phyloP scores from a whole-genome alignment of 2,329 filamentous ascomycete species.

The Alternaria hordeiaustralica region DNA sequence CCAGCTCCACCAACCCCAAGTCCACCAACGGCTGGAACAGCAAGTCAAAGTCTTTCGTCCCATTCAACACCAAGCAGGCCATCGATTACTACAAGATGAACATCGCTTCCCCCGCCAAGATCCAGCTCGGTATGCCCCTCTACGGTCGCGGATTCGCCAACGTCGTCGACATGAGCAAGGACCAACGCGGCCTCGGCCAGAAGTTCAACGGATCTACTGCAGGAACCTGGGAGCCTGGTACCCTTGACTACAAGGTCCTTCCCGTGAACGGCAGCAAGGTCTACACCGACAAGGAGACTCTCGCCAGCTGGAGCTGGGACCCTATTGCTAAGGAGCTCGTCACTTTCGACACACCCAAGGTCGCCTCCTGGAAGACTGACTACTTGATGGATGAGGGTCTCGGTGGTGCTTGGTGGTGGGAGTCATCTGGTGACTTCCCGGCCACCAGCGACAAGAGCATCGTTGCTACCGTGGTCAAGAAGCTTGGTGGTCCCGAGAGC shows the following conservation, averaged over 20 bases:
- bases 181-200: constrained; percentile 57
- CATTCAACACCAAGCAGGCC: constrained; percentile 36
- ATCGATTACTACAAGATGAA: constrained; percentile 33
- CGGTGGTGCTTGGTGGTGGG: constrained; percentile 43
- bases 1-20: constrained; percentile 20
- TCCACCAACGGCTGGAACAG: constrained; percentile 29
- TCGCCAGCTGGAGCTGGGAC: constrained; percentile 34
- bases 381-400: constrained; percentile 32
- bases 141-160: constrained; percentile 41
- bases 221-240: constrained; percentile 34
- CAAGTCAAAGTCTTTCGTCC: not conserved
- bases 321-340: constrained; percentile 26
- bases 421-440: constrained; percentile 29
- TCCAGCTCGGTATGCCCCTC: constrained; percentile 37
- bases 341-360: constrained; percentile 35
- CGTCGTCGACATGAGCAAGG: constrained; percentile 23
- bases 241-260: constrained; percentile 38
- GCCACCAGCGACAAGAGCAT: constrained; percentile 26
- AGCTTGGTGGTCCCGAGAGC: constrained; percentile 18
- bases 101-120: constrained; percentile 27
- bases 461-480: constrained; percentile 18
- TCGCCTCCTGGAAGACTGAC: constrained; percentile 31
- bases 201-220: constrained; percentile 34
- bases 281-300: constrained; percentile 23
- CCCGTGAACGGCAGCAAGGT: constrained; percentile 31